Conservation (phyloP, 73 alveolate genomes). For the Paramecium octaurelia region DNA sequence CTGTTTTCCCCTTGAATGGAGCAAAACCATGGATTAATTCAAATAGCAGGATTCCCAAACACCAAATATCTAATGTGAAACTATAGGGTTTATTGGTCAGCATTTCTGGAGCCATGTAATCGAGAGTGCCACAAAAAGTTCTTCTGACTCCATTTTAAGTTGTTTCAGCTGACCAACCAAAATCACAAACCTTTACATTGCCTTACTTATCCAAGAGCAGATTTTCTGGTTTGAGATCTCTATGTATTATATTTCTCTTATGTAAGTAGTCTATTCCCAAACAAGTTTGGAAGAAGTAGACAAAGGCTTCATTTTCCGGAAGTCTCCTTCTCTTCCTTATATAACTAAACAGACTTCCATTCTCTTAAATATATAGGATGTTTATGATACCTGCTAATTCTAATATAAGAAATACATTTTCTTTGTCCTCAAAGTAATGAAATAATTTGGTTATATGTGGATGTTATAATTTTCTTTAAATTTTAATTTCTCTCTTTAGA, state of each 20-base stretch:
- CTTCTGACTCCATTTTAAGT: slow-evolving; percentile 64
- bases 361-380: slow-evolving; percentile 21
- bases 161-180: slow-evolving; percentile 84
- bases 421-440: slow-evolving; percentile 88
- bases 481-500: slow-evolving; percentile 83
- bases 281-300: slow-evolving; percentile 64
- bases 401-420: slow-evolving; percentile 78
- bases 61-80: slow-evolving; percentile 89
- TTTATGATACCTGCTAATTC: slow-evolving; percentile 66
- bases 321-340: slow-evolving; percentile 51
- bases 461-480: slow-evolving; percentile 87
- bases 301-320: slow-evolving; percentile 67
- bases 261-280: slow-evolving; percentile 65
- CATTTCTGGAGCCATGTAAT: slow-evolving; percentile 92
- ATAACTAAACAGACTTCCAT: slow-evolving; percentile 61
- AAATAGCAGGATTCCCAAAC: slow-evolving; percentile 89
- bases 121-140: slow-evolving; percentile 83
- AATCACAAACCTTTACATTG: slow-evolving; percentile 85
- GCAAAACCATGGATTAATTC: slow-evolving; percentile 90
- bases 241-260: slow-evolving; percentile 61
- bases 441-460: slow-evolving; percentile 83
- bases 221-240: slow-evolving; percentile 84
- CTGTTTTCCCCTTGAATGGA: slow-evolving; percentile 69
- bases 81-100: slow-evolving; percentile 72
- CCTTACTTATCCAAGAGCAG: slow-evolving; percentile 73